Percentiles rank a stretch among this genome's conserved stretches.
phyloP scores from a whole-genome alignment of 768 basidiomycete species.

The Trametes cubensis region DNA sequence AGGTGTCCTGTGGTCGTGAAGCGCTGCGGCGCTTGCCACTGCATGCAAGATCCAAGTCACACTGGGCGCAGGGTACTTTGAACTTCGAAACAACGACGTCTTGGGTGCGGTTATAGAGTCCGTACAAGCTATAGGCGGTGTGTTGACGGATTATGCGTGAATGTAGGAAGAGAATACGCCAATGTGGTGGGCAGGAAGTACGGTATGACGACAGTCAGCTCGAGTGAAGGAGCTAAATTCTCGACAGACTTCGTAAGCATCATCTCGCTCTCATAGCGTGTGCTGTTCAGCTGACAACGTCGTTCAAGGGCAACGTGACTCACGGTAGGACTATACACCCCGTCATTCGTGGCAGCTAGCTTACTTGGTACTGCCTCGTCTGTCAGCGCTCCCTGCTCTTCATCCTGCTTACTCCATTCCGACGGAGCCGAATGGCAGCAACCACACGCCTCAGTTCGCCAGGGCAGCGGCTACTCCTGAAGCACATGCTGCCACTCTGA shows the following conservation, averaged over 20 bases:
- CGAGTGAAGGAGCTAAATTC: slow-evolving; percentile 47
- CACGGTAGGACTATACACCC: slow-evolving; percentile 45
- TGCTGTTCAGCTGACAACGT: slow-evolving; percentile 3
- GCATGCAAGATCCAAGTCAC: slow-evolving; percentile 37
- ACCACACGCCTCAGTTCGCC: slow-evolving; percentile 73
- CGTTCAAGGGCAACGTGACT: slow-evolving; percentile 69
- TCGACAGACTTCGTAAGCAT: slow-evolving; percentile 79
- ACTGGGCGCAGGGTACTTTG: slow-evolving; percentile 32
- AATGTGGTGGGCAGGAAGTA: slow-evolving; percentile 49
- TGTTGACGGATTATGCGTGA: neutral
- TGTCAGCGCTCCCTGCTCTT: slow-evolving; percentile 30
- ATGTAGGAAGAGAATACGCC: slow-evolving; percentile 55
- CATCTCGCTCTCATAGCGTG: neutral
- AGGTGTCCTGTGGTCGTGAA: slow-evolving; percentile 31
- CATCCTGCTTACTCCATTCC: slow-evolving; percentile 52
- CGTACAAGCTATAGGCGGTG: neutral
- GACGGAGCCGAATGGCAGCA: slow-evolving; percentile 69
- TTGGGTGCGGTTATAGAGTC: slow-evolving; percentile 29
- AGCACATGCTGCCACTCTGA: slow-evolving; percentile 65
- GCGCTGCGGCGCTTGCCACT: slow-evolving; percentile 66
- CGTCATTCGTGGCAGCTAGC: slow-evolving; percentile 26
- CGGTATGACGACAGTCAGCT: slow-evolving; percentile 39
- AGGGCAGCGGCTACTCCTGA: slow-evolving; percentile 57
- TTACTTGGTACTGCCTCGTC: neutral
- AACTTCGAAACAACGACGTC: slow-evolving; percentile 38